Evolutionary conservation across 169 alveolate species (phyloP), one percentile per base, ranked within the genome.

Genomic region (Babesia caballi): DNA sequence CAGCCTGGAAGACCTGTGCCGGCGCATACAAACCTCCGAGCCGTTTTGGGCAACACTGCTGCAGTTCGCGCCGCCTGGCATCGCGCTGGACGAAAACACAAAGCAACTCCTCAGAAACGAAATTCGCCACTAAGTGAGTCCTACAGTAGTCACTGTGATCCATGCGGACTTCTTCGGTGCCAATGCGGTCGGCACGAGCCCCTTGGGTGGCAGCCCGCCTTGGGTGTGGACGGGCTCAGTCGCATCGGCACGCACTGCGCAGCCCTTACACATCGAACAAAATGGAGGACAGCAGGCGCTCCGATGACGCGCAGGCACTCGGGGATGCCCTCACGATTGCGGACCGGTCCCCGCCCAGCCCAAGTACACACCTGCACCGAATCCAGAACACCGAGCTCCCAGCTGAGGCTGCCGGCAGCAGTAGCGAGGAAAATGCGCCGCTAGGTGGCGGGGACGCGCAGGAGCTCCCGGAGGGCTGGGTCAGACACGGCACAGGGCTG

Each of bases 381-480:
- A 63, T 63, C 47, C 27, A 21, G 25, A 63, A 49, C 49, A 44
- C 0, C 7, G 60, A 47, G 12, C 41, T 32, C 33, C 32, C 27
- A 11, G 38, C 5, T 2, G 41, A 23, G 47, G 73, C 27, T 5
- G 33, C 30, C 23, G 32, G 25, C 66, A 30, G 33, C 0, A 23
- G 19, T 21, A 32, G 1, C 49, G 35, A 5, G 4, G 72, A 7
- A 56, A 19, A 12, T 23, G 50, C 25, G 33, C n/a, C 2, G 30
- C 27, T 7, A 0, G 0, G 17, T 21, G 14, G 30, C 17, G 14
- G 15, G 12, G 28, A 50, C 41, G 67, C 15, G 28, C 69, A 41
- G 0, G 80, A 53, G 42, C 73, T 77, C 23, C 85, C 85, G 7
- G 85, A 67, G 23, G 85, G 85, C 38, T 77, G 85, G 85, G 85